A percentile compares a stretch with the other conserved stretches of the same genome.
These are phyloP conservation scores for Penicillium sp. DNA, from an alignment of 2,329 filamentous ascomycete species.

Conservation along the genomic window DNA sequence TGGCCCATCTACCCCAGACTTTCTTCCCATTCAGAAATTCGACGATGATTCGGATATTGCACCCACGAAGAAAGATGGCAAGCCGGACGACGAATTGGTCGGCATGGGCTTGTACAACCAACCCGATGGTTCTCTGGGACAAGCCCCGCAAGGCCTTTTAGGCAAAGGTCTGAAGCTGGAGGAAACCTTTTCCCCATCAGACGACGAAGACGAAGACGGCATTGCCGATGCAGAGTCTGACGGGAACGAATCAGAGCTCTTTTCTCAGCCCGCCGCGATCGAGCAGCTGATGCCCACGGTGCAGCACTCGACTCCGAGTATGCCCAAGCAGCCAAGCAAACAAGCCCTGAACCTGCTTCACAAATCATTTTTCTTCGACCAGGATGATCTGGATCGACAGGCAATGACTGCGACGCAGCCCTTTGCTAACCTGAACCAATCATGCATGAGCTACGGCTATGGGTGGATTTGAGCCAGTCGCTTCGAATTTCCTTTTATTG, in stretches of 20 bases:
- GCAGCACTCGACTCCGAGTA: conserved; percentile 12
- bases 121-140: conserved; percentile 59
- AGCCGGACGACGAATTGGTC: conserved; percentile 47
- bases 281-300: conserved; percentile 7
- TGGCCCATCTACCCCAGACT: conserved; percentile 39
- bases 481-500: conserved; percentile 10
- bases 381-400: conserved; percentile 28
- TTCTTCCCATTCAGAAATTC: conserved; percentile 39
- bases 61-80: conserved; percentile 54
- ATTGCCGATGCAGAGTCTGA: conserved; percentile 46
- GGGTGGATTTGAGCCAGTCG: conserved; percentile 31
- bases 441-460: conserved; percentile 37
- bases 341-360: conserved; percentile 28
- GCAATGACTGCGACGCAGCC: conserved; percentile 24
- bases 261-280: conserved; percentile 10
- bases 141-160: conserved; percentile 55
- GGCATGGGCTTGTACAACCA: conserved; percentile 76
- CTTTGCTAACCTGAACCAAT: conserved; percentile 27
- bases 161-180: conserved; percentile 78
- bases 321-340: conserved; percentile 23
- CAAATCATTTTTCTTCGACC: conserved; percentile 36
- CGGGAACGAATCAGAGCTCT: conserved; percentile 8
- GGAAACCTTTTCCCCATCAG: conserved; percentile 69
- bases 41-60: conserved; percentile 22
- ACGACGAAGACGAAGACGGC: conserved; percentile 59